Evolutionary conservation across 768 basidiomycete genomes (phyloP), one percentile per base, ranked within the genome.

Genomic region (Pleurotus citrinopileatus): DNA sequence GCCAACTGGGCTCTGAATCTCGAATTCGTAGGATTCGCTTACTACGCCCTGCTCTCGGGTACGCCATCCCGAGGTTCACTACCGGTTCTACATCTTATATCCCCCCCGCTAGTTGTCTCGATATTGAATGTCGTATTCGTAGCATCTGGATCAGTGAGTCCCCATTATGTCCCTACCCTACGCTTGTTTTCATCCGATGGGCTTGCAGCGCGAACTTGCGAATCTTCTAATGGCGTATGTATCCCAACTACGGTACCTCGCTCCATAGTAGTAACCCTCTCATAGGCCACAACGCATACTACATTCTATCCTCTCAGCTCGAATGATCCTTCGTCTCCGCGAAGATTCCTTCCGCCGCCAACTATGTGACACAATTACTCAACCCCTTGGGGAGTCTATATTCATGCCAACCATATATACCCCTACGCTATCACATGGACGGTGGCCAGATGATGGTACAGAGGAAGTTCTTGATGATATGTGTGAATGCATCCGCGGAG

Each of bases 301-400:
- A 8, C 45, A 47, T 29, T 32, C 45, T n/a, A 32, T 47, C 27
- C 26, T 32, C 29, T 47, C 45, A 15, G n/a, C 45, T 8, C 27
- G 45, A 15, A 47, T 47, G 12, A 7, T 47, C 28, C 45, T 47
- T 22, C 45, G 45, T 17, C 45, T 47, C 13, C 45, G 45, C 6
- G 29, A 47, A 29, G 29, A 32, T 47, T 6, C 27, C n/a, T 40
- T 19, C 17, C 38, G 38, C 7, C 38, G 38, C 12, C 38, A 40
- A 19, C 10, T 12, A 9, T 40, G 10, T 7, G 38, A 12, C 10
- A 40, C 38, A 13, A 7, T 40, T 19, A 40, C 38, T 12, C 10
- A 12, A 7, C 13, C 38, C 7, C 13, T 40, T 7, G 38, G 38
- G 17, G 38, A 40, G n/a, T 34, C 32, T n/a, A 34, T 34, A 34